Evolutionary conservation across 2,329 filamentous ascomycete species (phyloP), one percentile per base, ranked within the genome.

Genomic region (Aspergillus persii): DNA sequence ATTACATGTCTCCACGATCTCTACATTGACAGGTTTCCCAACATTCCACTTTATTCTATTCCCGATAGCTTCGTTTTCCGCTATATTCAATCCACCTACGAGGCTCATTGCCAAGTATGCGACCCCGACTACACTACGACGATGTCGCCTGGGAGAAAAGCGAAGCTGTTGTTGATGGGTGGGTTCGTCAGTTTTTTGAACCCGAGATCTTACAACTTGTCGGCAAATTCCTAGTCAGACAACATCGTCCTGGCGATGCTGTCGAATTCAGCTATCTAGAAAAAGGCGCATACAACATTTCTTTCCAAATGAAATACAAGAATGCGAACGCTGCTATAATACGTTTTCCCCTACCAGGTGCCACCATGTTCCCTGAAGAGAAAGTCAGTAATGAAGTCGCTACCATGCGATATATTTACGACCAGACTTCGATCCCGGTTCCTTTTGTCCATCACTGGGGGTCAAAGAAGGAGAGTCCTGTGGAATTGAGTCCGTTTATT

Each of bases 401-500:
- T 30, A 12, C 48, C 2, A 64, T 66, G 60, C 39, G 31, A 46
- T 63, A 41, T 49, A 56, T 61, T 4, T 47, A 52, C 33, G 47
- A 64, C 1, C 29, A 49, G 15, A 57, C 59, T 2, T 41, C 53
- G 33, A 61, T 66, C 9, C 58, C 57, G 0, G 31, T 53, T 26
- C 57, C 57, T 6, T 51, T 50, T 23, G 12, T 63, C 18, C 18
- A 41, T 6, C 27, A 53, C 15, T 57, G 39, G 23, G 50, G 41
- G 3, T 47, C 33, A 6, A 39, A 11, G 15, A 39, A 62, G 15
- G 53, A 63, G 7, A 52, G 48, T 29, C 54, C 54, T 33, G 27
- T 47, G 3, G 66, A 57, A 2, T 54, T 75, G 1, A 71, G 70
- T 3, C 71, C 72, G 1, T 77, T 71, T 55, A 75, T 76, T 12